These are phyloP conservation scores for Phytophthora syringae DNA, from an alignment of 352 stramenopile species.

Conservation along the genomic window DNA sequence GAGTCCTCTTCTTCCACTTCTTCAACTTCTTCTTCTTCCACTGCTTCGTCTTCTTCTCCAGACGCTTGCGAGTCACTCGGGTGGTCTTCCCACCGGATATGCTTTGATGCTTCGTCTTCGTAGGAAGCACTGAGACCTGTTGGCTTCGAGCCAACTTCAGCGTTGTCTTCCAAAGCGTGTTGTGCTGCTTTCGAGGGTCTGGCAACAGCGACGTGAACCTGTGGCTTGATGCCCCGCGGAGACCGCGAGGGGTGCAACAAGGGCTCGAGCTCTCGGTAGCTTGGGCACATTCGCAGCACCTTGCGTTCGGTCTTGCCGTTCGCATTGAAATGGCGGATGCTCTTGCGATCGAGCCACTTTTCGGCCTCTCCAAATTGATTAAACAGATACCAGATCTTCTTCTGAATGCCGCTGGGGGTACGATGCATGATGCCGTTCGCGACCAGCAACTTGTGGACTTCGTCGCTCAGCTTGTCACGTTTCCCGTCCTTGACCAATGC, in stretches of 20 bases:
- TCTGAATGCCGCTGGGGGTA: slow-evolving; percentile 2
- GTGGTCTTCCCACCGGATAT: neutral
- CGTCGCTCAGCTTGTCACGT: neutral
- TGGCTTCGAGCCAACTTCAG: neutral
- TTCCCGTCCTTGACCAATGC: neutral
- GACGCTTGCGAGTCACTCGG: neutral
- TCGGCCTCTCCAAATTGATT: slow-evolving; percentile 27
- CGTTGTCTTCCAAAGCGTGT: neutral
- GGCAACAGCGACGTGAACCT: neutral
- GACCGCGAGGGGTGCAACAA: neutral
- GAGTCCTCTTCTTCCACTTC: no score
- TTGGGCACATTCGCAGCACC: slow-evolving; percentile 30
- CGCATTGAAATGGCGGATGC: slow-evolving; percentile 11
- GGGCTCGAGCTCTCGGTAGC: slow-evolving; percentile 27
- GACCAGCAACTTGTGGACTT: slow-evolving; percentile 8
- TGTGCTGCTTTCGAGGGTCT: neutral
- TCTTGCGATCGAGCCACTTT: slow-evolving; percentile 30
- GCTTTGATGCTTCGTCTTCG: neutral
- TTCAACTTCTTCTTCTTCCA: no score
- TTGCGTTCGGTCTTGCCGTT: slow-evolving; percentile 28
- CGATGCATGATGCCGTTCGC: slow-evolving; percentile 10
- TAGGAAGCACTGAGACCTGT: neutral
- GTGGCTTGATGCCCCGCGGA: neutral
- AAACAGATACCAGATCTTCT: slow-evolving; percentile 10
- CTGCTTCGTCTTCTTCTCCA: slow-evolving; percentile 1